Evolutionary conservation across 1,284 basidiomycete species (phyloP), one percentile per base, ranked within the genome.

Genomic region (Blastosporella zonata): DNA sequence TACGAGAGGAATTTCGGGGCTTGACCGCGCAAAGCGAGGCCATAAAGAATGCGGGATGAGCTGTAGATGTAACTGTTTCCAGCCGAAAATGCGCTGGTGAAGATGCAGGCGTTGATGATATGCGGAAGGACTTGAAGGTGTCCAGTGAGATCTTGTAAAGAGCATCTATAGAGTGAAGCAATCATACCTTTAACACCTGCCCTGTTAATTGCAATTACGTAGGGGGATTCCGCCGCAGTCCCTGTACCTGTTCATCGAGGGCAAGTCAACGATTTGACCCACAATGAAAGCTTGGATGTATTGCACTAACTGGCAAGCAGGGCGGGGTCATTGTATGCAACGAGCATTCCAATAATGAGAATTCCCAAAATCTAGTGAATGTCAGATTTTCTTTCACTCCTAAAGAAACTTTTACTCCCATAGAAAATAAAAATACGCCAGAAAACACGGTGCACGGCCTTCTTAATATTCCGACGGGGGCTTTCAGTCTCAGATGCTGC

Each of bases 61-160:
- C 85, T 83, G 73, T 89, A 96, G 34, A 94, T 63, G 72, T 79
- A 85, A 23, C 83, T 86, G 68, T 90, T 93, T 37, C 84, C 87
- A 3, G 93, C 88, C 6, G 87, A 92, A 76, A 93, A 91, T 2
- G 92, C 92, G 42, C 76, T 82, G 20, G 79, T 79, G 65, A 84
- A 82, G 61, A 85, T 71, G 39, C 70, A 73, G 7, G 78, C 84
- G 57, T 90, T 89, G 65, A 90, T 74, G 56, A 90, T 78, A 52
- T 79, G 79, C 2, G 86, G 85, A 18, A 89, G 73, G 9, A 77
- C 80, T 75, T 35, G 12, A 15, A 28, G 34, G 21, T 7, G 33
- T 38, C 18, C 10, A 17, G 13, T 35, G 4, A 36, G 22, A 12
- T 29, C 9, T 20, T 25, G 35, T 3, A 17, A 13, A 12, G n/a